Conservation (phyloP, 352 stramenopile species). For the Pilasporangium apinafurcum region DNA sequence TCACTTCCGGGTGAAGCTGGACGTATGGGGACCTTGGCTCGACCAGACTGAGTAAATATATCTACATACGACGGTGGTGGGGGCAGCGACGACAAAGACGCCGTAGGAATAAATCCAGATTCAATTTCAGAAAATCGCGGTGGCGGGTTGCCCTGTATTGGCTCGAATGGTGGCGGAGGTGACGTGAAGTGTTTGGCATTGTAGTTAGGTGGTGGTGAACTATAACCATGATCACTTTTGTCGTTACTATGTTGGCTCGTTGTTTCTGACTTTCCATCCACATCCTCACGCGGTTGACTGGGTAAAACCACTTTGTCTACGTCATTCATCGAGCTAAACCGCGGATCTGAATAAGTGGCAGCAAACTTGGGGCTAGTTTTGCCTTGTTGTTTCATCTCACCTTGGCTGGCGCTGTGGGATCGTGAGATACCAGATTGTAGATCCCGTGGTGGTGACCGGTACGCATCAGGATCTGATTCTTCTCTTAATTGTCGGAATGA, state of each 20-base stretch:
- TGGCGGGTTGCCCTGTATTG: background rate
- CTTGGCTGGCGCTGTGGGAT: slow-evolving; percentile 15
- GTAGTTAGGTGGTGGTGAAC: background rate
- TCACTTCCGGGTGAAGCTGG: slow-evolving; percentile 11
- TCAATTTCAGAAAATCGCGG: slow-evolving; percentile 41
- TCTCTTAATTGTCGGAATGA: slow-evolving; percentile 59
- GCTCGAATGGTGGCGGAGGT: too few relatives aligned
- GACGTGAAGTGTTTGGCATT: background rate
- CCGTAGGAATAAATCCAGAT: slow-evolving; percentile 16
- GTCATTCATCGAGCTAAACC: slow-evolving; percentile 7
- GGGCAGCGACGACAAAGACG: slow-evolving; percentile 14
- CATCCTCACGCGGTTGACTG: too few relatives aligned
- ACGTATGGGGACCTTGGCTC: background rate
- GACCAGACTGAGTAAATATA: slow-evolving; percentile 26
- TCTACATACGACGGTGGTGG: slow-evolving; percentile 31
- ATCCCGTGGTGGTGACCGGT: slow-evolving; percentile 6
- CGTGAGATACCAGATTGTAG: slow-evolving; percentile 13
- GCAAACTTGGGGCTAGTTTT: too few relatives aligned
- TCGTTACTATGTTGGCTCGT: slow-evolving; percentile 9
- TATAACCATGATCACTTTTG: background rate
- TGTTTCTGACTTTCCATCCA: slow-evolving; percentile 6
- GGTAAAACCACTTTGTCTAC: slow-evolving; percentile 7
- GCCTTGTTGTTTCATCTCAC: background rate
- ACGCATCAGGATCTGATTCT: slow-evolving; percentile 21
- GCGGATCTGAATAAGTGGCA: background rate